Evolutionary conservation across 1,284 basidiomycete species (phyloP).

Genomic region (Trametes pubescens): DNA sequence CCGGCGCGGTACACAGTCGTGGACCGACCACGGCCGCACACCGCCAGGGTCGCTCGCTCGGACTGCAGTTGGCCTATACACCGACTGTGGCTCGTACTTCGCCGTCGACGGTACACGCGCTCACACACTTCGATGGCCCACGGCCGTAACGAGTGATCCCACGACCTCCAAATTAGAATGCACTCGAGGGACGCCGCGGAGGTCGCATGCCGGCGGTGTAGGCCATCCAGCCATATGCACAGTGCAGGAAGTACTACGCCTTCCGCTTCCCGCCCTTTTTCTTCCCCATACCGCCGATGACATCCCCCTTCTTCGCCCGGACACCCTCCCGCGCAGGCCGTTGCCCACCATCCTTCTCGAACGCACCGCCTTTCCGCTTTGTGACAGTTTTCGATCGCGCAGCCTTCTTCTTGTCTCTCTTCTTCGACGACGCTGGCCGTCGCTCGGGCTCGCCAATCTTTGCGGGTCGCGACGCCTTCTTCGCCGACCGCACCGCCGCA

Average conservation of each 20-base stretch:
- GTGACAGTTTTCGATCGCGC: constrained; percentile 29
- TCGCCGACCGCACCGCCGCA: constrained; percentile 85
- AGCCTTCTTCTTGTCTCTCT: constrained; percentile 38
- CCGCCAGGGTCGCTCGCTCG: too few relatives aligned
- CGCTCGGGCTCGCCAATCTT: constrained; percentile 56
- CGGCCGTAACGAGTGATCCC: not conserved
- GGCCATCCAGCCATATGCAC: not conserved
- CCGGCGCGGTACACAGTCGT: not conserved
- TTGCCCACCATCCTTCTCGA: constrained; percentile 47
- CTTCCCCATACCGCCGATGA: constrained; percentile 56
- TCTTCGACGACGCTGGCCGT: constrained; percentile 29
- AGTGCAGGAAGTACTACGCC: constrained; percentile 33
- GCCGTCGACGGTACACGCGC: not conserved
- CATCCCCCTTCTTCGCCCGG: constrained; percentile 48
- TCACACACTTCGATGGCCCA: not conserved
- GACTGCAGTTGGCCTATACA: too few relatives aligned
- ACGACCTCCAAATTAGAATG: not conserved
- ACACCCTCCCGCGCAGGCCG: constrained; percentile 45
- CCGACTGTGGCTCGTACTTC: too few relatives aligned
- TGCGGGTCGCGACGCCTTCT: constrained; percentile 73
- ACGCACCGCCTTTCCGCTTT: constrained; percentile 35
- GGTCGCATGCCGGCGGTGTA: not conserved
- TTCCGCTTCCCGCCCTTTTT: constrained; percentile 56
- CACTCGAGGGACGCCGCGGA: not conserved
- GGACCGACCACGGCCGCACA: too few relatives aligned